Evolutionary conservation across 2,329 filamentous ascomycete species (phyloP), one percentile per base, ranked within the genome.

Genomic region (Tothia fuscella): DNA sequence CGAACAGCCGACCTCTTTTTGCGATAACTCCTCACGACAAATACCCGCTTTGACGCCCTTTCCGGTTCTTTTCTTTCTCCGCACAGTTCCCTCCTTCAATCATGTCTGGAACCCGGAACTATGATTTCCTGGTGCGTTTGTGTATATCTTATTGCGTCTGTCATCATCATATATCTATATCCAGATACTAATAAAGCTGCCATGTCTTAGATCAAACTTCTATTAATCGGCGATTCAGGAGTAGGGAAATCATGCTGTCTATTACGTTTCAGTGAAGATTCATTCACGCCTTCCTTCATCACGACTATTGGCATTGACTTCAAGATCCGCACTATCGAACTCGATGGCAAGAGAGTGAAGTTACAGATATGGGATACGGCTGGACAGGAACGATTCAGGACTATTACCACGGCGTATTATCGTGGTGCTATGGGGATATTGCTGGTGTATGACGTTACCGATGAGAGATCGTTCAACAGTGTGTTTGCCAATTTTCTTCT

Each of bases 291-390:
- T 32, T 93, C 86, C 54, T 95, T 94, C 73, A 95, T 95, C 71
- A 94, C 88, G 48, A 98, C 91, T 49, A 98, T 98, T 66, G 91
- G 91, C 53, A 96, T 98, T 70, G 91, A 98, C 69, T 98, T 98
- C 73, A 98, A 98, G 76, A 98, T 98, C 62, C 78, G 91, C 52
- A 98, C 91, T 50, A 98, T 98, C 68, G 91, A 98, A 69, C 74
- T 98, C 53, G 91, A 98, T 67, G 89, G 89, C 61, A 98, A 98
- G 77, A 78, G 89, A 49, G 91, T 98, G 56, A 98, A 98, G 74
- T 70, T 98, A 61, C 91, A 98, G 71, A 98, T 98, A 67, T 98
- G 91, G 91, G 91, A 98, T 60, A 98, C 91, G 20, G 91, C 91
- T 41, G 91, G 91, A 42, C 91, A 98, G 66, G 91, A 98, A 68